Percentiles rank a stretch among this genome's conserved stretches.
phyloP scores from a whole-genome alignment of 2,329 filamentous ascomycete species.

The Paecilomyces formosus region DNA sequence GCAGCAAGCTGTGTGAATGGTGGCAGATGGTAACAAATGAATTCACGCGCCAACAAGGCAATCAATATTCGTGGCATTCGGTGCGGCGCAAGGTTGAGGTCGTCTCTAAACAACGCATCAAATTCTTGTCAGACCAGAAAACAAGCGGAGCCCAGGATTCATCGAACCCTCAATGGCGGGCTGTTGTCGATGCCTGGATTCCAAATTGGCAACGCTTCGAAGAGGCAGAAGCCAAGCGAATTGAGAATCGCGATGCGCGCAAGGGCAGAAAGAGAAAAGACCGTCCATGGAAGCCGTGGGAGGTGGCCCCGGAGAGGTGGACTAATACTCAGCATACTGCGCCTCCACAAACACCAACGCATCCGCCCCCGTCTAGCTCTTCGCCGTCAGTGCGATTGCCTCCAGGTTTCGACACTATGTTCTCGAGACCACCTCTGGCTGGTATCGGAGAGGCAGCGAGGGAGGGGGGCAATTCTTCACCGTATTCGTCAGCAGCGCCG shows the following conservation, averaged over 20 bases:
- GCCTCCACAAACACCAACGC: neutral
- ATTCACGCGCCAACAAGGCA: constrained; percentile 29
- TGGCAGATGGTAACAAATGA: constrained; percentile 32
- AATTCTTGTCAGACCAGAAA: constrained; percentile 29
- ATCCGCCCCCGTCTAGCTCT: constrained; percentile 5
- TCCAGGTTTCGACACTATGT: constrained; percentile 34
- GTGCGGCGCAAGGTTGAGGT: constrained; percentile 35
- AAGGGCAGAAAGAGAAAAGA: constrained; percentile 19
- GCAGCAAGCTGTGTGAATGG: constrained; percentile 36
- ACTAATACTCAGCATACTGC: neutral
- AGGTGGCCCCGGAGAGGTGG: constrained; percentile 1
- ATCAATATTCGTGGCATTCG: constrained; percentile 37
- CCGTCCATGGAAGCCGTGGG: constrained; percentile 4
- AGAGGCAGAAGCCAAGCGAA: constrained; percentile 27
- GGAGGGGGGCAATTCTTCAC: neutral
- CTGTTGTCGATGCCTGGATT: constrained; percentile 33
- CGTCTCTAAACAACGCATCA: constrained; percentile 33
- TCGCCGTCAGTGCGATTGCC: constrained; percentile 22
- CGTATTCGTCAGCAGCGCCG: constrained; percentile 8
- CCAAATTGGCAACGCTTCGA: constrained; percentile 34
- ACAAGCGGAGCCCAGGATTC: constrained; percentile 21
- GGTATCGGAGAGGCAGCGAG: neutral
- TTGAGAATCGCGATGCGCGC: constrained; percentile 29
- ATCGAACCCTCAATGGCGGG: constrained; percentile 31
- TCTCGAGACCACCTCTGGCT: constrained; percentile 12